Evolutionary conservation across 305 asterid species (phyloP), one percentile per base, ranked within the genome.

Genomic region (Stenogyne calaminthoides): DNA sequence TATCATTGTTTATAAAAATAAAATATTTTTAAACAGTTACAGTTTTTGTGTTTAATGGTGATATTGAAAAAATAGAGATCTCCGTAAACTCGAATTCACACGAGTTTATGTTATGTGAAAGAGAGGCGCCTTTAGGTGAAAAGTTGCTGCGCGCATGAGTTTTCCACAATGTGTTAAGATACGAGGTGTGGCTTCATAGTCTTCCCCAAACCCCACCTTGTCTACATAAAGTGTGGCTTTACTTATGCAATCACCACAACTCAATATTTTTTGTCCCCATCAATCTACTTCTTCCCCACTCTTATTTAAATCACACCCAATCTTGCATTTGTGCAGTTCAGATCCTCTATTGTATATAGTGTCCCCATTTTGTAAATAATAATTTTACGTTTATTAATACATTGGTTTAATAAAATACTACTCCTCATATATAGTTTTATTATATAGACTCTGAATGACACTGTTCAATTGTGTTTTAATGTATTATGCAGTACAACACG

Each of bases 71-170:
- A n/a, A n/a, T n/a, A n/a, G n/a, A n/a, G n/a, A n/a, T n/a, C n/a
- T n/a, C n/a, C n/a, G n/a, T n/a, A n/a, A n/a, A n/a, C n/a, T n/a
- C n/a, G n/a, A n/a, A n/a, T n/a, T n/a, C n/a, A n/a, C n/a, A n/a
- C n/a, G n/a, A n/a, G n/a, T n/a, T n/a, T n/a, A n/a, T n/a, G n/a
- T n/a, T n/a, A n/a, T n/a, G n/a, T n/a, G 46, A 27, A 60, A 47
- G 44, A 49, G 61, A 5, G 1, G n/a, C n/a, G 61, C 10, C 34
- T 63, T 63, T 63, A 0, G 25, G 69, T 19, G 54, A 10, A 64
- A 11, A 6, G 22, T 19, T n/a, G 12, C 18, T 25, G 47, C 62
- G 47, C 72, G 72, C 72, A 51, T 67, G 72, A 51, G 20, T 32
- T 52, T 37, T 51, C 51, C 55, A 47, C 55, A 47, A 47, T n/a